These are phyloP conservation scores for Colletotrichum tabaci DNA, from an alignment of 2,329 filamentous ascomycete genomes.

Conservation along the genomic window DNA sequence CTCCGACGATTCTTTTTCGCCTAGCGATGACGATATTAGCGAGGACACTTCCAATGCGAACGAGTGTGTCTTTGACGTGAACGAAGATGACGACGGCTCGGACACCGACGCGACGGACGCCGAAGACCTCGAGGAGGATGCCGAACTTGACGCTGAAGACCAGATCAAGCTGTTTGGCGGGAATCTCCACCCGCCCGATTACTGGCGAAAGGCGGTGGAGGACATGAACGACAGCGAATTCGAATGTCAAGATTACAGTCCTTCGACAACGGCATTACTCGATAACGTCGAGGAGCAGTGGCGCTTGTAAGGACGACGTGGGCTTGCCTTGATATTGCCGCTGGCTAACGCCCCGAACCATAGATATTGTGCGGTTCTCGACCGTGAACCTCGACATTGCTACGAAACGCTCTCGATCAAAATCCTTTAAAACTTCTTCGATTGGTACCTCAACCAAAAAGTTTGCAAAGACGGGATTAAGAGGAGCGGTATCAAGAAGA, in stretches of 20 bases:
- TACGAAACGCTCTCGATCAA: neutral
- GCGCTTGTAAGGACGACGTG: neutral
- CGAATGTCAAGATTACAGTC: constrained; percentile 2
- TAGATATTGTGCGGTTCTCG: neutral
- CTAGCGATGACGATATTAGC: neutral
- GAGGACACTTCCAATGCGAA: neutral
- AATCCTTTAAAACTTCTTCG: neutral
- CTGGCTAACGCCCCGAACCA: neutral
- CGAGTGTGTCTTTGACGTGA: neutral
- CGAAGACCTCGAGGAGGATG: neutral
- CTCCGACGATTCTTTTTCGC: neutral
- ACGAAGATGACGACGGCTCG: neutral
- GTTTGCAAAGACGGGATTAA: constrained; percentile 1
- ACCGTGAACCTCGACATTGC: neutral
- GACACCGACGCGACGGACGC: neutral
- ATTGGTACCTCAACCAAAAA: constrained; percentile 5
- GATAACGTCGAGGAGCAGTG: neutral
- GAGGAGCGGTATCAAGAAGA: constrained; percentile 3
- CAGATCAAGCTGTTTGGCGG: constrained; percentile 40
- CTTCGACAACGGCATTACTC: neutral
- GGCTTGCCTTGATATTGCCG: neutral
- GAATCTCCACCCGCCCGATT: constrained; percentile 43
- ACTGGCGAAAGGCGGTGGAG: constrained; percentile 30
- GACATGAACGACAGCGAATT: neutral
- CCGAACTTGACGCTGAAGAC: constrained; percentile 29